phyloP scores from a whole-genome alignment of 2,329 filamentous ascomycete species.

The Zymoseptoria ardabiliae region DNA sequence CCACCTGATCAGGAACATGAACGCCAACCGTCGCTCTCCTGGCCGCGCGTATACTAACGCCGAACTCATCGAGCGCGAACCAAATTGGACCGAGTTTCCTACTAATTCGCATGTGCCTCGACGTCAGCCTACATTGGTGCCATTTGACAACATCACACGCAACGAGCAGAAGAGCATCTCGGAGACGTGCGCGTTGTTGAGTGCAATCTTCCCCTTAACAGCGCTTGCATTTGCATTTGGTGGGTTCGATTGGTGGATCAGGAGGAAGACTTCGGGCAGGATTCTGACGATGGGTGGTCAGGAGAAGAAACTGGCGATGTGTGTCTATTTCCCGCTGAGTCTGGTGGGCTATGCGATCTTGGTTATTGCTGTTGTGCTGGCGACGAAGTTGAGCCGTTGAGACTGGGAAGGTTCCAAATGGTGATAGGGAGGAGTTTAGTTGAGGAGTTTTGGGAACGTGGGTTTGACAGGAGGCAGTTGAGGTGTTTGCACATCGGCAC shows the following conservation, averaged over 20 bases:
- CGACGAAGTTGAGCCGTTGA: neutral
- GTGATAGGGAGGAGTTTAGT: neutral
- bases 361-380: conserved; percentile 1
- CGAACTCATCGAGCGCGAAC: neutral
- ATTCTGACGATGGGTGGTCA: conserved; percentile 16
- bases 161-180: conserved; percentile 16
- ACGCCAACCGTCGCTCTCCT: neutral
- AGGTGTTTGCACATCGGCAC: no score
- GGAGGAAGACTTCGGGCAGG: conserved; percentile 11
- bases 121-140: neutral
- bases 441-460: no score
- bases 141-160: neutral
- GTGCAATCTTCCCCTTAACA: conserved; percentile 14
- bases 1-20: conserved; percentile 5
- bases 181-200: conserved; percentile 6
- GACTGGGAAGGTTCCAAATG: neutral
- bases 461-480: no score
- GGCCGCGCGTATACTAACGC: neutral
- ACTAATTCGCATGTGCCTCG: neutral
- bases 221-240: conserved; percentile 20
- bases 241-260: conserved; percentile 16
- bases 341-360: conserved; percentile 4
- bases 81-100: neutral
- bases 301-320: conserved; percentile 18
- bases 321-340: conserved; percentile 15